Conservation (phyloP, 176 grass and related monocot genomes). For the Zoysia pacifica region DNA sequence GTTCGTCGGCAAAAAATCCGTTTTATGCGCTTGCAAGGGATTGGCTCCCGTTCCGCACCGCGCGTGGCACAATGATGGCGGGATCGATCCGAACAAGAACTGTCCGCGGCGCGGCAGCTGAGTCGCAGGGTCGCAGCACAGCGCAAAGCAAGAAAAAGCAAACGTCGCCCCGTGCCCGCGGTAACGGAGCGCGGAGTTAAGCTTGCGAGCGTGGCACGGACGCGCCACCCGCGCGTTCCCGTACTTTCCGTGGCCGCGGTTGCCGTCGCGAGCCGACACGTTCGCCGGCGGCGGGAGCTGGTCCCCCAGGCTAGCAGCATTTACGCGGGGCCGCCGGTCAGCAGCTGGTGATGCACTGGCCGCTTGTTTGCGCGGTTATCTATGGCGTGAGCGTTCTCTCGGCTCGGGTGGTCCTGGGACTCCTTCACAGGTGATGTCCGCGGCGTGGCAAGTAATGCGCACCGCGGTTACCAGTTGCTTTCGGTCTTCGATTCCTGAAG, state of each 20-base stretch:
- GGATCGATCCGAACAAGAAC: neutral
- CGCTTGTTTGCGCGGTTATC: no score
- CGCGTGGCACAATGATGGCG: slow-evolving; percentile 35
- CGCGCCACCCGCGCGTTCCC: neutral
- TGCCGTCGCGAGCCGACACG: slow-evolving; percentile 15
- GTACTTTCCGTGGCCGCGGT: slow-evolving; percentile 3
- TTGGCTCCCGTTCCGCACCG: slow-evolving; percentile 2
- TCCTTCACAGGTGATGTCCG: no score
- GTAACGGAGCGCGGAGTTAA: slow-evolving; percentile 27
- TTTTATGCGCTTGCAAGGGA: neutral
- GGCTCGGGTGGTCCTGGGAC: no score
- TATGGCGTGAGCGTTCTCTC: no score
- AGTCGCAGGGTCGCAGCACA: no score
- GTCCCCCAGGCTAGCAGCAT: neutral
- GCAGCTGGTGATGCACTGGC: no score
- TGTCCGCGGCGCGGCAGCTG: slow-evolving; percentile 26
- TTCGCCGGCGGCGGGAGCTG: neutral
- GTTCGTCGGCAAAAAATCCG: neutral
- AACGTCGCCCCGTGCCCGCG: slow-evolving; percentile 30
- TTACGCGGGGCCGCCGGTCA: neutral
- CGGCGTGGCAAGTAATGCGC: no score
- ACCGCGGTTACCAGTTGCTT: no score
- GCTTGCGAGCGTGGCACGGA: slow-evolving; percentile 5
- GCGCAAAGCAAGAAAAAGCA: neutral
- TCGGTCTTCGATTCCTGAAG: no score